phyloP scores from a whole-genome alignment of 2,329 filamentous ascomycete genomes.

The Monosporascus sp. region DNA sequence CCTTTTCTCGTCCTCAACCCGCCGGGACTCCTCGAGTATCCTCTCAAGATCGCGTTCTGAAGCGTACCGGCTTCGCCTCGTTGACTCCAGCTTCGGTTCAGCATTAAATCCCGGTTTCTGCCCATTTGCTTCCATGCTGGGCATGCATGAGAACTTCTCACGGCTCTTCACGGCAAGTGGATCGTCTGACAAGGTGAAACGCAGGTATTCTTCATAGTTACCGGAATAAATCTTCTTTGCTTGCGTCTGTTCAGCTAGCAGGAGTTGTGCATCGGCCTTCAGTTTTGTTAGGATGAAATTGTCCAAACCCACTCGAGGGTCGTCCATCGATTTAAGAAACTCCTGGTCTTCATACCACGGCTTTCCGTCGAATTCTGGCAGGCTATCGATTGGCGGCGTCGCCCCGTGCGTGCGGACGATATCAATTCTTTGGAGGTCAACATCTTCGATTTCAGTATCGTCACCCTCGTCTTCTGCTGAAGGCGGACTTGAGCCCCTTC shows the following conservation, averaged over 20 bases:
- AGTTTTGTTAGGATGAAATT: slow-evolving; percentile 43
- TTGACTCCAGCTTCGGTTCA: slow-evolving; percentile 51
- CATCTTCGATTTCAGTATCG: slow-evolving; percentile 50
- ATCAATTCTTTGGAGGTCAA: slow-evolving; percentile 45
- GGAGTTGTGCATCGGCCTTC: slow-evolving; percentile 33
- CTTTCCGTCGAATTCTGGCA: slow-evolving; percentile 42
- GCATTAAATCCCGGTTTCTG: slow-evolving; percentile 35
- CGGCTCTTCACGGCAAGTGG: slow-evolving; percentile 50
- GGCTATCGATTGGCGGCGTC: slow-evolving; percentile 50
- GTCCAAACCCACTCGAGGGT: slow-evolving; percentile 33
- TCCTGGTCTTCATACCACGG: slow-evolving; percentile 44
- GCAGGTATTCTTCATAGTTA: slow-evolving; percentile 47
- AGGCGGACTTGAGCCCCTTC: slow-evolving; percentile 36
- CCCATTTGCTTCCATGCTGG: slow-evolving; percentile 29
- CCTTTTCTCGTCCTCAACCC: slow-evolving; percentile 63
- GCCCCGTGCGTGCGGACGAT: slow-evolving; percentile 45
- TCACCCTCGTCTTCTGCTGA: slow-evolving; percentile 47
- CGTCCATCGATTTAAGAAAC: slow-evolving; percentile 38
- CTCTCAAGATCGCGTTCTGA: slow-evolving; percentile 70
- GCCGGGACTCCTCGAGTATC: slow-evolving; percentile 65
- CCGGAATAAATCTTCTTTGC: slow-evolving; percentile 37
- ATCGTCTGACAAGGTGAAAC: slow-evolving; percentile 52
- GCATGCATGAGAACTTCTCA: slow-evolving; percentile 44
- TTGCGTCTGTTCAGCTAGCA: slow-evolving; percentile 32
- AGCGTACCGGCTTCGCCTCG: slow-evolving; percentile 51